These are phyloP conservation scores for Beauveria bassiana DNA, from an alignment of 2,329 filamentous ascomycete species.

Conservation along the genomic window DNA sequence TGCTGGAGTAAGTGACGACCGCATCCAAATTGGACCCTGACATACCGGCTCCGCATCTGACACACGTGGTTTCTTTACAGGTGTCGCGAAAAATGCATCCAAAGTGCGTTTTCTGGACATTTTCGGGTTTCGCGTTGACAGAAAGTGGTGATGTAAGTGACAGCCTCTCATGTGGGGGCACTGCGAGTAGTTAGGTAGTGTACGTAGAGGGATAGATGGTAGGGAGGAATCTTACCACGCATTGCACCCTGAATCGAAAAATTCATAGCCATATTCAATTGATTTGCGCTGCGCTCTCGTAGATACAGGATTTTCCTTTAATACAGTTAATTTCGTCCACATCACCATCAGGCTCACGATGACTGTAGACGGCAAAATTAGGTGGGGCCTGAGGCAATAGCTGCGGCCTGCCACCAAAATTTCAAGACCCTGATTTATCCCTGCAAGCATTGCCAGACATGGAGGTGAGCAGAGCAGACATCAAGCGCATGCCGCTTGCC, in stretches of 20 bases:
- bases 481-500: background rate
- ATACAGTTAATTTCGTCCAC: background rate
- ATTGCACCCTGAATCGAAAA: no score
- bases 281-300: background rate
- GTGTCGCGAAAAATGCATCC: slow-evolving; percentile 58
- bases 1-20: slow-evolving; percentile 12
- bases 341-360: background rate
- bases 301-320: no score
- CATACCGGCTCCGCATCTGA: background rate
- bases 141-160: slow-evolving; percentile 10
- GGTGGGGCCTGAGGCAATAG: slow-evolving; percentile 11
- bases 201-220: background rate
- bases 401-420: background rate
- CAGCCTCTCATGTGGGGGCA: background rate
- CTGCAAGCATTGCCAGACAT: slow-evolving; percentile 3
- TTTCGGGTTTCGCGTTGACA: background rate
- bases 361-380: background rate
- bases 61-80: slow-evolving; percentile 28
- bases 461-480: slow-evolving; percentile 1
- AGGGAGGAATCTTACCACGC: background rate
- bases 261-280: background rate
- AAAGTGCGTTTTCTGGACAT: slow-evolving; percentile 53
- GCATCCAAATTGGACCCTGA: background rate
- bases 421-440: background rate
- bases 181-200: background rate